Conservation (phyloP, 1,284 basidiomycete species). For the Ceratobasidium sp. region DNA sequence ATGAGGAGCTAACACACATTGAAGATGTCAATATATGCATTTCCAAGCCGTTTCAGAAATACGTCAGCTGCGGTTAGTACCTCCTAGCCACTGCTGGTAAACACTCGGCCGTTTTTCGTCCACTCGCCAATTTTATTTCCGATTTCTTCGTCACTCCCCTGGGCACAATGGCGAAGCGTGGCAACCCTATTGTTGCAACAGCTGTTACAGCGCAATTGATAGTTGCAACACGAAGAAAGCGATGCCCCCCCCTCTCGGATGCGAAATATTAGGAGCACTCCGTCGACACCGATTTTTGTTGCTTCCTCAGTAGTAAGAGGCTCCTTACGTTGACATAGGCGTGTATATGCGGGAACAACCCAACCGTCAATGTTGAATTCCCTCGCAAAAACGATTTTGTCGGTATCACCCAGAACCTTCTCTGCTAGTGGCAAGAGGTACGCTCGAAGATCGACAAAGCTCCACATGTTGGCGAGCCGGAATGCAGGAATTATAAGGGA, state of each 20-base stretch:
- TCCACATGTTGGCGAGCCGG: conserved; percentile 9
- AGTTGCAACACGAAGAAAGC: no score
- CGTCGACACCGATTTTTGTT: conserved; percentile 48
- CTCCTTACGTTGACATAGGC: conserved; percentile 49
- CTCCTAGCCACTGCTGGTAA: no score
- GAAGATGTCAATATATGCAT: no score
- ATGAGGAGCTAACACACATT: no score
- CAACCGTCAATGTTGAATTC: conserved; percentile 51
- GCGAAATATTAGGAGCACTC: not conserved
- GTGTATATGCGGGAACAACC: conserved; percentile 52
- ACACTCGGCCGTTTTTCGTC: no score
- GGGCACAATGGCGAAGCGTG: no score
- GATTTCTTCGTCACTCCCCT: no score
- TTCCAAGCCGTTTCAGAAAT: no score
- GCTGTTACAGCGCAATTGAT: no score
- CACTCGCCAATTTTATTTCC: no score
- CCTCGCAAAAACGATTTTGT: conserved; percentile 51
- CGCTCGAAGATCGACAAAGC: conserved; percentile 7
- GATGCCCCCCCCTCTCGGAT: not conserved
- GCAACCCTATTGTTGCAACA: no score
- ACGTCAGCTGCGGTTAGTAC: no score
- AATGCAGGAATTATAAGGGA: conserved; percentile 16
- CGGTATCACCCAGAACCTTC: conserved; percentile 47
- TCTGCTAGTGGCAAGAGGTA: not conserved
- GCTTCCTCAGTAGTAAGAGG: conserved; percentile 52